These are phyloP conservation scores for Gleditsia sinensis DNA, from an alignment of 306 rosid genomes.

Conservation along the genomic window DNA sequence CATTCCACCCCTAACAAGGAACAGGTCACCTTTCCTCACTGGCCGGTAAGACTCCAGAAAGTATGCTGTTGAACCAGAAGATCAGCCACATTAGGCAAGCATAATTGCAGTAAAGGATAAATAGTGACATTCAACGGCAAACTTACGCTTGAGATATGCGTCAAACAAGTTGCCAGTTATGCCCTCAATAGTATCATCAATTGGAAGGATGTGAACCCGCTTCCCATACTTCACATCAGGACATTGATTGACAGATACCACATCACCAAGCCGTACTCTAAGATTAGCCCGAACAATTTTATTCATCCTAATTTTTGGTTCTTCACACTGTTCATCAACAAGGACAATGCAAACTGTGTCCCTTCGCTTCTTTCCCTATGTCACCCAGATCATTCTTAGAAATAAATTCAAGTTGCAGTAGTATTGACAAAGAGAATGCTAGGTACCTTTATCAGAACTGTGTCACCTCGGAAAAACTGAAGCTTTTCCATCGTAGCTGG, in stretches of 20 bases:
- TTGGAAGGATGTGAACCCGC: conserved; percentile 64
- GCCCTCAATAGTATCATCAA: conserved; percentile 73
- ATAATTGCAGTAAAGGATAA: not conserved
- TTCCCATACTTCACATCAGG: conserved; percentile 68
- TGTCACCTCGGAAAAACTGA: conserved; percentile 59
- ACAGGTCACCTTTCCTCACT: conserved; percentile 65
- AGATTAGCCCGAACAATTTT: conserved; percentile 65
- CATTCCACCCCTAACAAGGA: conserved; percentile 66
- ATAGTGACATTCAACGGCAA: not conserved
- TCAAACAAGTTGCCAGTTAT: conserved; percentile 67
- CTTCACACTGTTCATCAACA: conserved; percentile 61
- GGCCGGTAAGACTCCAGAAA: conserved; percentile 61
- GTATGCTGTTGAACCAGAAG: conserved; percentile 47
- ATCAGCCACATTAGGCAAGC: conserved; percentile 14
- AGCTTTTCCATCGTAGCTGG: conserved; percentile 65
- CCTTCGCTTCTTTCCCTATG: conserved; percentile 64
- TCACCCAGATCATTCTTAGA: conserved; percentile 14
- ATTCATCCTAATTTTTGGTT: conserved; percentile 67
- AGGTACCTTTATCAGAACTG: conserved; percentile 56
- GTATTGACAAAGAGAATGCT: not conserved
- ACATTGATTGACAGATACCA: conserved; percentile 60
- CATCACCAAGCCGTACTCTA: conserved; percentile 65
- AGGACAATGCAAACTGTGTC: conserved; percentile 70
- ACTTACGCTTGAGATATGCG: conserved; percentile 72
- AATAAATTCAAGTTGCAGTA: not conserved